These are phyloP conservation scores for Ulota crispa DNA, from an alignment of 225 moss, liverwort and hornwort genomes.

Conservation along the genomic window DNA sequence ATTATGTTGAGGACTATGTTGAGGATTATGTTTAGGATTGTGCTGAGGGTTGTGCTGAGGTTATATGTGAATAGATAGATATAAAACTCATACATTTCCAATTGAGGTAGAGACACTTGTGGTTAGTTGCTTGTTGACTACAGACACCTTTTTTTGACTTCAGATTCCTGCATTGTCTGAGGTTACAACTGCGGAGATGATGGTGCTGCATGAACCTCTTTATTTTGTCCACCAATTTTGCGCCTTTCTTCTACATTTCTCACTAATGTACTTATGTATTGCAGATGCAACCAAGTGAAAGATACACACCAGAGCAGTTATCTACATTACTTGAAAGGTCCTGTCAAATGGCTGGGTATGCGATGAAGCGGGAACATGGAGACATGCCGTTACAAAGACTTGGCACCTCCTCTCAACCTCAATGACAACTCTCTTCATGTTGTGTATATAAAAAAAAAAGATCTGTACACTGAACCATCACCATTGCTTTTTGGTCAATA, in stretches of 20 bases:
- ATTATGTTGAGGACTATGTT: background rate
- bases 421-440: constrained; percentile 27
- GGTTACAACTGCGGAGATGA: background rate
- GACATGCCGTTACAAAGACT: constrained; percentile 31
- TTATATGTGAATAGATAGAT: background rate
- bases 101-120: background rate
- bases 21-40: background rate
- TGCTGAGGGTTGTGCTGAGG: background rate
- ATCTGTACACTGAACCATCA: constrained; percentile 37
- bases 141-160: background rate
- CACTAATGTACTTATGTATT: background rate
- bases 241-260: background rate
- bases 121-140: background rate
- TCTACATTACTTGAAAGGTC: constrained; percentile 42
- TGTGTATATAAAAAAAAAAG: constrained; percentile 25
- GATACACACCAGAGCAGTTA: constrained; percentile 47
- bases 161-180: background rate
- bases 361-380: constrained; percentile 34
- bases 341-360: constrained; percentile 25
- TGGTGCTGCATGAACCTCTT: background rate
- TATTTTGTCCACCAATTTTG: background rate
- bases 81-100: background rate
- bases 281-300: constrained; percentile 44
- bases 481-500: constrained; percentile 29
- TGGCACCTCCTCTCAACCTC: constrained; percentile 29